Percentiles rank a stretch among this genome's conserved stretches.
Evolutionary conservation across 768 basidiomycete species (phyloP).

Genomic region (Wakefieldia striispora): DNA sequence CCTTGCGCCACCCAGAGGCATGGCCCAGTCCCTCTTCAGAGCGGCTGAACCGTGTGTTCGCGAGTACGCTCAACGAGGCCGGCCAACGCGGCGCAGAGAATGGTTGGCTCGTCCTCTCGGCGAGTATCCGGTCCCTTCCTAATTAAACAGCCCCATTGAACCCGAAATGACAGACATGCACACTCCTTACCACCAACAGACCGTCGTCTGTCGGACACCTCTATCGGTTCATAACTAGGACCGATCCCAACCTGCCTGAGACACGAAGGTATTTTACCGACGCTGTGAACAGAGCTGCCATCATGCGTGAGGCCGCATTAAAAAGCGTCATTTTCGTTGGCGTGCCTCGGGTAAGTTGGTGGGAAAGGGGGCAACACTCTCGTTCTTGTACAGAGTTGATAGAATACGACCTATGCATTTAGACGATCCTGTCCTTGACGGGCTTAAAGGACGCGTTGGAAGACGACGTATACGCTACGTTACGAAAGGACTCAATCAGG

Average conservation of each 20-base stretch:
- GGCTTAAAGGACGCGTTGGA: slow-evolving; percentile 76
- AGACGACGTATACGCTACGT: slow-evolving; percentile 71
- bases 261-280: slow-evolving; percentile 47
- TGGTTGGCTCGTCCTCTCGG: slow-evolving; percentile 80
- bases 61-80: slow-evolving; percentile 65
- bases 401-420: slow-evolving; percentile 12
- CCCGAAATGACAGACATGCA: slow-evolving; percentile 63
- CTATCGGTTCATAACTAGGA: slow-evolving; percentile 72
- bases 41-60: slow-evolving; percentile 54
- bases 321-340: slow-evolving; percentile 90
- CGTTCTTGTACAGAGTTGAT: slow-evolving; percentile 3
- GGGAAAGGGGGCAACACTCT: background rate
- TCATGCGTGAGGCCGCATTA: slow-evolving; percentile 86
- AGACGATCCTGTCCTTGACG: slow-evolving; percentile 83
- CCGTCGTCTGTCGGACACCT: slow-evolving; percentile 77
- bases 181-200: slow-evolving; percentile 77
- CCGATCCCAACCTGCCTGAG: slow-evolving; percentile 37
- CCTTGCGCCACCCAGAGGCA: slow-evolving; percentile 61
- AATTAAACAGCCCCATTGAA: slow-evolving; percentile 22
- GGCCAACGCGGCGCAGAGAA: slow-evolving; percentile 61
- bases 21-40: slow-evolving; percentile 54
- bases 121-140: slow-evolving; percentile 34
- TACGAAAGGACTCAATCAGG: slow-evolving; percentile 69
- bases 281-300: slow-evolving; percentile 69
- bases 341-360: slow-evolving; percentile 68